Conservation (phyloP, 2,329 filamentous ascomycete species). For the Trichoderma guizhouense region DNA sequence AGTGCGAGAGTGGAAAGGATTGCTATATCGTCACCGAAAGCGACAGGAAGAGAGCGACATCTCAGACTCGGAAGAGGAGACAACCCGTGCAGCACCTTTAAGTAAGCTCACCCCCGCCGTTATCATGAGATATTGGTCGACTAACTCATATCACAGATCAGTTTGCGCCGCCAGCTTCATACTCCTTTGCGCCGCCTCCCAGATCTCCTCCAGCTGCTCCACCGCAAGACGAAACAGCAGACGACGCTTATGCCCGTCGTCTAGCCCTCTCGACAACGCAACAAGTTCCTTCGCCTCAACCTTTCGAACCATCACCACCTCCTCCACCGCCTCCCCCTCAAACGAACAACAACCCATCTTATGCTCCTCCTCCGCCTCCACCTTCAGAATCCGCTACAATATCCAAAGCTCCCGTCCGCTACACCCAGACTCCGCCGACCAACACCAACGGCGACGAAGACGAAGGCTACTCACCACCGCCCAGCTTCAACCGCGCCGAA, state of each 20-base stretch:
- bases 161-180: constrained; percentile 58
- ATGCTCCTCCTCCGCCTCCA: constrained; percentile 27
- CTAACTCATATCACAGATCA: constrained; percentile 40
- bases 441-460: constrained; percentile 35
- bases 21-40: constrained; percentile 68
- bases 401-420: constrained; percentile 74
- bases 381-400: constrained; percentile 57
- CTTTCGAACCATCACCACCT: constrained; percentile 32
- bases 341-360: constrained; percentile 22
- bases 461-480: constrained; percentile 42
- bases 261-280: constrained; percentile 52
- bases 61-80: constrained; percentile 40
- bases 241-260: constrained; percentile 66
- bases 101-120: constrained; percentile 31
- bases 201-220: constrained; percentile 44
- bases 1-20: constrained; percentile 78
- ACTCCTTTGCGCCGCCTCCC: constrained; percentile 56
- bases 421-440: constrained; percentile 40
- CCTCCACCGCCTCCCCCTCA: constrained; percentile 31
- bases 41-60: constrained; percentile 40
- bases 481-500: constrained; percentile 46
- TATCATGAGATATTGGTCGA: not conserved
- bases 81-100: constrained; percentile 26
- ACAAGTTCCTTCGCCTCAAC: constrained; percentile 31
- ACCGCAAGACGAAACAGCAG: constrained; percentile 60